A percentile compares a stretch with the other conserved stretches of the same genome.
phyloP scores from a whole-genome alignment of 2,329 filamentous ascomycete species.

The Penicillium brevicompactum region DNA sequence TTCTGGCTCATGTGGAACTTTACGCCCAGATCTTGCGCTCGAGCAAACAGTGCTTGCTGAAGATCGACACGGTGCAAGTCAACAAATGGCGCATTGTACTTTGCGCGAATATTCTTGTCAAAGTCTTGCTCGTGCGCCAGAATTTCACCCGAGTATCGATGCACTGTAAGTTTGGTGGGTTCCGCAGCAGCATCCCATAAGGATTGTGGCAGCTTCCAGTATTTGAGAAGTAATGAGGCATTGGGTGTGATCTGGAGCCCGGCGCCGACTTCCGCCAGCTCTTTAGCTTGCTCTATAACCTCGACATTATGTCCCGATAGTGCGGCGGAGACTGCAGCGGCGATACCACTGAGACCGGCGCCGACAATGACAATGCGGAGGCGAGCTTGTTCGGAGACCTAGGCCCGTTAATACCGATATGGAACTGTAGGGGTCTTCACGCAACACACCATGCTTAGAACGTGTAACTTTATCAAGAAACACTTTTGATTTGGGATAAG shows the following conservation, averaged over 20 bases:
- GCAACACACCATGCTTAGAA: background rate
- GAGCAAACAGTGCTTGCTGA: constrained; percentile 55
- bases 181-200: constrained; percentile 35
- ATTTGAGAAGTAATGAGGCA: constrained; percentile 32
- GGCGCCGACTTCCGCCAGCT: constrained; percentile 57
- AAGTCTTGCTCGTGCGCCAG: constrained; percentile 55
- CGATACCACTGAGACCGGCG: constrained; percentile 35
- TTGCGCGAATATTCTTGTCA: constrained; percentile 53
- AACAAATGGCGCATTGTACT: constrained; percentile 60
- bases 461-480: background rate
- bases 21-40: constrained; percentile 58
- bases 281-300: constrained; percentile 34
- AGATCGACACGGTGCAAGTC: constrained; percentile 66
- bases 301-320: constrained; percentile 28
- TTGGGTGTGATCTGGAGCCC: constrained; percentile 60
- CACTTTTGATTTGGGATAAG: background rate
- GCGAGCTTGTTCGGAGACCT: constrained; percentile 23
- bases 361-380: constrained; percentile 33
- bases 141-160: constrained; percentile 35
- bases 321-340: constrained; percentile 31
- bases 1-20: constrained; percentile 52
- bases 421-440: background rate
- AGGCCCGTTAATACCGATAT: constrained; percentile 4
- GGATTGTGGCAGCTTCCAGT: constrained; percentile 30
- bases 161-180: constrained; percentile 36